A percentile compares a stretch with the other conserved stretches of the same genome.
These are phyloP conservation scores for Podospora conica DNA, from an alignment of 495 filamentous ascomycete genomes.

Conservation along the genomic window DNA sequence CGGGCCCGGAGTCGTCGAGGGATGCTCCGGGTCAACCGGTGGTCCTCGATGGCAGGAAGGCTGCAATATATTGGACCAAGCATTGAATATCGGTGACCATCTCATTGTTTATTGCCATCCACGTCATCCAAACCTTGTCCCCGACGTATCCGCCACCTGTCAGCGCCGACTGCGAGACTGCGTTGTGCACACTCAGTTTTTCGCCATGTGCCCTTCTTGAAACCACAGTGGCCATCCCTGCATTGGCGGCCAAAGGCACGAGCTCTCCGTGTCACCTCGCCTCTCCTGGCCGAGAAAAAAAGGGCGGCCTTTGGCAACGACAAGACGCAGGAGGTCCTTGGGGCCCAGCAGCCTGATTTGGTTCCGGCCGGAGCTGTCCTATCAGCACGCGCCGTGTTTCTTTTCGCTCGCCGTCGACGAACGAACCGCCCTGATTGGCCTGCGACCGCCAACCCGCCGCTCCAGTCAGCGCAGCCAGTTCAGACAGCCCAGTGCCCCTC, in stretches of 20 bases:
- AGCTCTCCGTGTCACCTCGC: background rate
- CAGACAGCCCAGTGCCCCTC: background rate
- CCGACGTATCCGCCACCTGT: background rate
- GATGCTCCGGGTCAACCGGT: background rate
- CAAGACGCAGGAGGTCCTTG: constrained; percentile 11
- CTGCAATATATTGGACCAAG: constrained; percentile 1
- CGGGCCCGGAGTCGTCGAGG: background rate
- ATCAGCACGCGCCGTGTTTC: constrained; percentile 20
- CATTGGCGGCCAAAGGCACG: constrained; percentile 8
- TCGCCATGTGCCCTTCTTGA: constrained; percentile 14
- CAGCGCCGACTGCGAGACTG: background rate
- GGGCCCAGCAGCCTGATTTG: constrained; percentile 20
- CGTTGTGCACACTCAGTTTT: background rate
- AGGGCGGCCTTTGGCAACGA: background rate
- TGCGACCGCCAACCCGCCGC: background rate
- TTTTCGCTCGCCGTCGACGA: background rate
- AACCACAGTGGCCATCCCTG: constrained; percentile 19
- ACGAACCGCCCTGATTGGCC: constrained; percentile 15
- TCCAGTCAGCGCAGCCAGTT: background rate
- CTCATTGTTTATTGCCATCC: background rate
- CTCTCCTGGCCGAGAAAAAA: background rate
- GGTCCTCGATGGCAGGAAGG: background rate
- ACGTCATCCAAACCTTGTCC: background rate
- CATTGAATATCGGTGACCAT: background rate
- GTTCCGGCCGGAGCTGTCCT: constrained; percentile 10